Conservation (phyloP, 106 monocot species). For the Platanthera zijinensis region DNA sequence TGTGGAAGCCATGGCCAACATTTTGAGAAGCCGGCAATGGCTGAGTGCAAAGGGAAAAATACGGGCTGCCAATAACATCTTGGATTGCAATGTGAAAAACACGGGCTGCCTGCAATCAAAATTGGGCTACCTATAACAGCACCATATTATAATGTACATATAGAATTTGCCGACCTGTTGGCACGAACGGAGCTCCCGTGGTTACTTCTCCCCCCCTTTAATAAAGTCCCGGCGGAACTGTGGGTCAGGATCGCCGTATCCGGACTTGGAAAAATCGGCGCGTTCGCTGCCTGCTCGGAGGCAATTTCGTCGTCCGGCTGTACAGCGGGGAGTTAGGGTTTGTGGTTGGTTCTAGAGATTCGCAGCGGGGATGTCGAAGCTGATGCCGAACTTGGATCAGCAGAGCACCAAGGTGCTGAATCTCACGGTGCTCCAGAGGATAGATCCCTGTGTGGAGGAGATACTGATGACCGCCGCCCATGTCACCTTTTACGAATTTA, state of each 20-base stretch:
- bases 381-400: conserved; percentile 65
- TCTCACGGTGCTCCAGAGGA: conserved; percentile 72
- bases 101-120: too few species aligned
- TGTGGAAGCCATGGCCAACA: too few species aligned
- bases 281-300: background rate
- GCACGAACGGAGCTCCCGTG: background rate
- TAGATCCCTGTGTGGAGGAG: conserved; percentile 78
- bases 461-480: conserved; percentile 84
- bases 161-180: background rate
- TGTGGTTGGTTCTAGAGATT: background rate
- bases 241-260: background rate
- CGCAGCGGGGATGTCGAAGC: conserved; percentile 24
- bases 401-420: conserved; percentile 62
- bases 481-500: conserved; percentile 83
- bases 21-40: too few species aligned
- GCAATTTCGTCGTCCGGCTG: background rate
- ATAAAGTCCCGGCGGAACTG: too few species aligned
- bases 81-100: too few species aligned
- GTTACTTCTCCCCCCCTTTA: too few species aligned
- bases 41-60: too few species aligned
- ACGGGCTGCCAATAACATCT: too few species aligned
- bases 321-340: conserved; percentile 8
- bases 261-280: background rate
- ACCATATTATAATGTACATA: too few species aligned
- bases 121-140: too few species aligned